phyloP scores from a whole-genome alignment of 1,284 basidiomycete genomes.

The Amylostereum areolatum region DNA sequence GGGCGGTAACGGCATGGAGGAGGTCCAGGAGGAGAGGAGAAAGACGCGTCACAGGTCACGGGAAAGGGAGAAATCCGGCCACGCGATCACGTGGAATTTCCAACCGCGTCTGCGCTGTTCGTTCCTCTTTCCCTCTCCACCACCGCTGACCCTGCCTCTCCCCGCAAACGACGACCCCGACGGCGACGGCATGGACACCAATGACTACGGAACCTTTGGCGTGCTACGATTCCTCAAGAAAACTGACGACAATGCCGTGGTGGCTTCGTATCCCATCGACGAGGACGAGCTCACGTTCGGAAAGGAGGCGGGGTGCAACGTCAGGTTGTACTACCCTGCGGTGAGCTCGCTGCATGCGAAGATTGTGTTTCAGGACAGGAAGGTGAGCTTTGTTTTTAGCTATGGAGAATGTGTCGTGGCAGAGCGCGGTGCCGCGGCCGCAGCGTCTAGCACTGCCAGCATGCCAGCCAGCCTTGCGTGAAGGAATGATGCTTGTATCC shows the following conservation, averaged over 20 bases:
- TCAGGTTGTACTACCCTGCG: constrained; percentile 61
- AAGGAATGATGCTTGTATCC: no score
- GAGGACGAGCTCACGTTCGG: constrained; percentile 62
- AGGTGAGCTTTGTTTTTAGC: no score
- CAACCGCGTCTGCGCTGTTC: not conserved
- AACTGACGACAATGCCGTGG: constrained; percentile 33
- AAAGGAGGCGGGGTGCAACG: constrained; percentile 51
- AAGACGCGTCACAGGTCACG: no score
- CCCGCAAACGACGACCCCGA: no score
- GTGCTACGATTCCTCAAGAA: constrained; percentile 56
- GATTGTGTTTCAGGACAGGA: constrained; percentile 58
- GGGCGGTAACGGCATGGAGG: not conserved
- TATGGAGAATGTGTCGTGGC: no score
- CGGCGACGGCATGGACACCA: constrained; percentile 34
- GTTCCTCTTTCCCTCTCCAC: not conserved
- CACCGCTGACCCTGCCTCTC: no score
- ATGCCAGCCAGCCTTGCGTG: no score
- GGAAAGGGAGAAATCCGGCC: not conserved
- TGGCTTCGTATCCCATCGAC: constrained; percentile 69
- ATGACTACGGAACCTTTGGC: constrained; percentile 52
- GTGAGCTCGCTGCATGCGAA: constrained; percentile 60
- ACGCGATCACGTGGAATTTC: not conserved
- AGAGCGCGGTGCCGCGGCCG: no score
- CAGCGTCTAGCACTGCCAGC: no score
- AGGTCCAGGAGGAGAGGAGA: no score